Evolutionary conservation across 345 rosid genomes (phyloP), one percentile per base, ranked within the genome.

Genomic region (Noccaea bulbosa): DNA sequence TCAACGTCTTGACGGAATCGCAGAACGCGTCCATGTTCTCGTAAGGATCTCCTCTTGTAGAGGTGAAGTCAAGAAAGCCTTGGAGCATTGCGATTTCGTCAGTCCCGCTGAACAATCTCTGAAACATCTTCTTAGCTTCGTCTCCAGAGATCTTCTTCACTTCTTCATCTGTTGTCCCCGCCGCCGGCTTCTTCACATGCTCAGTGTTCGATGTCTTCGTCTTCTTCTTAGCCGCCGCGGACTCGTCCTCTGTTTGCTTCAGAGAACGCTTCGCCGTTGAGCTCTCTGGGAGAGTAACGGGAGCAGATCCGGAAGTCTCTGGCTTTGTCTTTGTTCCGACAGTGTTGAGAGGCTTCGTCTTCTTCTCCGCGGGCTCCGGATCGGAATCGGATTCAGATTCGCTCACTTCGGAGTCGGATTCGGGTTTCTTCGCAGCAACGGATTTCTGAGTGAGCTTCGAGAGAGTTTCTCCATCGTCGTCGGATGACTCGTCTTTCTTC

Each of bases 61-160:
- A 62, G 0, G 61, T 57, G 38, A 67, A 85, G 7, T 80, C 84
- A 8, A 74, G 66, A 27, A 83, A 38, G 7, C 87, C 90, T 65
- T 77, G 72, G 32, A 86, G 53, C 39, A 86, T 51, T 0, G 78
- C 82, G n/a, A 83, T 68, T 45, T 82, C 90, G 62, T 86, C 86
- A 0, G 75, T 78, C 71, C 83, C 86, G 20, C 83, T 83, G 77
- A 83, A 83, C 45, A 81, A 34, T 6, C 87, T 62, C 62, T 81
- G 87, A 22, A 84, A 84, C 57, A 81, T 67, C 53, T 74, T 75
- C 71, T 81, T 83, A 0, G 74, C 69, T 10, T 83, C 87, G 34
- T 83, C 84, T 62, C 81, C 78, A 3, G 66, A 56, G 43, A 69
- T 73, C 16, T 50, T 80, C 78, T 55, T 63, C 2, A 11, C 55